phyloP scores from a whole-genome alignment of 164 flowering plant species.

The Paratinospora sagittata region DNA sequence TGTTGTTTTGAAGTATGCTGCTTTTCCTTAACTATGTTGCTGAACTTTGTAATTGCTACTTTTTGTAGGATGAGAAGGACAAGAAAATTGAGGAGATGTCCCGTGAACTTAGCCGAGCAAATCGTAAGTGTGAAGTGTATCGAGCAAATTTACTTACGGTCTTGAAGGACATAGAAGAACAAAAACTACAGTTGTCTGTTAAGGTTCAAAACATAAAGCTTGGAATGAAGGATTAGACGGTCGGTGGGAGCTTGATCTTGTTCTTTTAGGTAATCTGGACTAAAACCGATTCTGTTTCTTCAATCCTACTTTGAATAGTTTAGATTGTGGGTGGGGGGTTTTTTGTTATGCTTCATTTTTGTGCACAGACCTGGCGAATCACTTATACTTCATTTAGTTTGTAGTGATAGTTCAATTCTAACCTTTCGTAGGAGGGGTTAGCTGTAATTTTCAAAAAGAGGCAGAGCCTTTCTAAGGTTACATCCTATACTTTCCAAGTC shows the following conservation, averaged over 20 bases:
- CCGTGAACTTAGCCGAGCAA: constrained; percentile 30
- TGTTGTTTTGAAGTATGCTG: background rate
- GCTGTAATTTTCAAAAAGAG: background rate
- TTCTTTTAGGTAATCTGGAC: background rate
- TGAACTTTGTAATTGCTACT: background rate
- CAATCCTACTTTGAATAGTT: background rate
- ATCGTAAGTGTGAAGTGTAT: constrained; percentile 34
- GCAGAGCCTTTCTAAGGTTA: background rate
- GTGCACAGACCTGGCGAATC: background rate
- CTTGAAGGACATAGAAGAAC: constrained; percentile 39
- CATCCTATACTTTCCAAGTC: background rate
- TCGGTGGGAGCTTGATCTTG: background rate
- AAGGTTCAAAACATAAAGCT: constrained; percentile 37
- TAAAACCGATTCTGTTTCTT: background rate
- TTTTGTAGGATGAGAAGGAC: constrained; percentile 34
- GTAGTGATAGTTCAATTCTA: background rate
- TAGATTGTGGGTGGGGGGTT: constrained; percentile 1
- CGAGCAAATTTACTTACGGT: constrained; percentile 37
- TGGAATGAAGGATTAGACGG: constrained; percentile 13
- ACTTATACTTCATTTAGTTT: background rate
- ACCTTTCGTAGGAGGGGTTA: background rate
- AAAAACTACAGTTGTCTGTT: constrained; percentile 32
- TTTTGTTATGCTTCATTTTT: background rate
- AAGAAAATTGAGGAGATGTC: constrained; percentile 32
- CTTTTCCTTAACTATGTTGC: background rate